These are phyloP conservation scores for Solanum lignicaule DNA, from an alignment of 257 asterid genomes.

Conservation along the genomic window DNA sequence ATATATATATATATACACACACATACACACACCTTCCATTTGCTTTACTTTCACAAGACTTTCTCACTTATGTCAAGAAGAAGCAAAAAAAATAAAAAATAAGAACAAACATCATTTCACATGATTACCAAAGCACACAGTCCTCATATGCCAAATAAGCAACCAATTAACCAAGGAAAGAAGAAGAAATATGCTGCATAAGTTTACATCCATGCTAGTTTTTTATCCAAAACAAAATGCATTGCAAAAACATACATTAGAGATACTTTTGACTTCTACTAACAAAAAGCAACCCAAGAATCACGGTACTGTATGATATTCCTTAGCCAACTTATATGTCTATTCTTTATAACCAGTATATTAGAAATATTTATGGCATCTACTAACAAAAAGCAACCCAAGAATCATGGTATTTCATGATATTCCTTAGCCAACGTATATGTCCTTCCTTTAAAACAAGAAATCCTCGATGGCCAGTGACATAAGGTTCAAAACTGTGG, in stretches of 20 bases:
- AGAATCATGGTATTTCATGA: background rate
- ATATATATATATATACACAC: background rate
- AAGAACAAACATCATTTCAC: background rate
- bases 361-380: background rate
- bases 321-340: background rate
- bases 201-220: background rate
- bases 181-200: background rate
- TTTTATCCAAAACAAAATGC: background rate
- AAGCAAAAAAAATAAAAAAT: background rate
- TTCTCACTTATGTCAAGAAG: background rate
- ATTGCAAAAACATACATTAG: background rate
- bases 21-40: background rate
- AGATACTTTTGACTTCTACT: background rate
- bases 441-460: background rate
- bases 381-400: background rate
- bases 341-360: background rate
- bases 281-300: background rate
- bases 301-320: background rate
- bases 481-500: background rate
- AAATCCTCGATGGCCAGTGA: background rate
- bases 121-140: background rate
- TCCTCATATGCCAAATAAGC: background rate
- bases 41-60: background rate
- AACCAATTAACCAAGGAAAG: background rate
- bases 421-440: background rate